Evolutionary conservation across 495 filamentous ascomycete species (phyloP).

Genomic region (Echria macrotheca): DNA sequence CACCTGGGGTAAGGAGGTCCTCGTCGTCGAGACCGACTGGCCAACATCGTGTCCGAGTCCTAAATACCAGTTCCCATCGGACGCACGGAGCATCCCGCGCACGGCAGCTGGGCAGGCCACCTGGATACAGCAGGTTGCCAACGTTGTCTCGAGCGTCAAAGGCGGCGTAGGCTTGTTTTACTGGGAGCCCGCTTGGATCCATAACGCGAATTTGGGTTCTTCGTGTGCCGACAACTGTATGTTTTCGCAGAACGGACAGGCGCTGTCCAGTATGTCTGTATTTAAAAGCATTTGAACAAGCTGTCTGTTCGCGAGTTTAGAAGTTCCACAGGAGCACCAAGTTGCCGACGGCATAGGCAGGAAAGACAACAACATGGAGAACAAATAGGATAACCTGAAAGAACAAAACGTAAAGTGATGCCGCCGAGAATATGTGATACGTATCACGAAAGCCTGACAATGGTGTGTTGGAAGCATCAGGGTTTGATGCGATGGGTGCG

Average conservation of each 20-base stretch:
- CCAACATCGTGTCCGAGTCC: constrained; percentile 55
- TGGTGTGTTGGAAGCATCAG: too few species aligned
- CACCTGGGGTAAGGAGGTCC: constrained; percentile 53
- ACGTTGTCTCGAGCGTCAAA: constrained; percentile 44
- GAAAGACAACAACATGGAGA: too few species aligned
- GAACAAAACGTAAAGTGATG: background rate
- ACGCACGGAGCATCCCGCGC: constrained; percentile 52
- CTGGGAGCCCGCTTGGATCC: constrained; percentile 67
- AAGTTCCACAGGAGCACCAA: too few species aligned
- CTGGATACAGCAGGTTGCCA: constrained; percentile 51
- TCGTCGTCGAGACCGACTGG: constrained; percentile 66
- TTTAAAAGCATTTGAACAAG: constrained; percentile 8
- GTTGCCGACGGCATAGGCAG: too few species aligned
- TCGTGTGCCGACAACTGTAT: constrained; percentile 44
- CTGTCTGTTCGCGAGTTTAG: background rate
- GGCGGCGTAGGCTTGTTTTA: constrained; percentile 58
- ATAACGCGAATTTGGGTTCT: constrained; percentile 55
- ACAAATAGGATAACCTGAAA: background rate
- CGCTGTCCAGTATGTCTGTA: constrained; percentile 29
- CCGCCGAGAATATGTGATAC: too few species aligned
- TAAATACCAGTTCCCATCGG: constrained; percentile 50
- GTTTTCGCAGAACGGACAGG: constrained; percentile 32
- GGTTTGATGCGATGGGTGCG: too few species aligned
- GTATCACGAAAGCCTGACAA: too few species aligned
- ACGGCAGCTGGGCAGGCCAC: constrained; percentile 54